A percentile compares a stretch with the other conserved stretches of the same genome.
These are phyloP conservation scores for Drechmeria coniospora DNA, from an alignment of 2,329 filamentous ascomycete species.

Conservation along the genomic window DNA sequence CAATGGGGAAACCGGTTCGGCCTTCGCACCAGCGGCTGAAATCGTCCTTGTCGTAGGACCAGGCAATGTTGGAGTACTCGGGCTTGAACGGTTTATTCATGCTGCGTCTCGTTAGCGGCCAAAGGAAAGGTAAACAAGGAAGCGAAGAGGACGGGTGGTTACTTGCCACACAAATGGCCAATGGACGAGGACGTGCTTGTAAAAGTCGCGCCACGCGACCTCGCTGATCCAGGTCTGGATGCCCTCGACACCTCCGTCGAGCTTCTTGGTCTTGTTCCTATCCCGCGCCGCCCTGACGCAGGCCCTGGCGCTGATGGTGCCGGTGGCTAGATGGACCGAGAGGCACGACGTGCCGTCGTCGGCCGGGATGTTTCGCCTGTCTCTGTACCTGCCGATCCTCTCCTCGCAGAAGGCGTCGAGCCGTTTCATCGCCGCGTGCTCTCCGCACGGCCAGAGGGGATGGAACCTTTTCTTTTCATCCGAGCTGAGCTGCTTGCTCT, in stretches of 20 bases:
- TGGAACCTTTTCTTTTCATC: constrained; percentile 43
- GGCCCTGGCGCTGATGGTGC: constrained; percentile 53
- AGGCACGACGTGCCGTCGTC: constrained; percentile 49
- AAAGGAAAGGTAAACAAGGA: neutral
- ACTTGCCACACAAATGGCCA: constrained; percentile 70
- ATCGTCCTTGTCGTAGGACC: constrained; percentile 57
- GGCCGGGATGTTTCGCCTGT: constrained; percentile 50
- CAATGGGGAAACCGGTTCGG: constrained; percentile 64
- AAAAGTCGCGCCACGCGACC: constrained; percentile 78
- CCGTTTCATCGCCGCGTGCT: constrained; percentile 51
- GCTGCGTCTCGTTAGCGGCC: constrained; percentile 8
- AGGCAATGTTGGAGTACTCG: constrained; percentile 67
- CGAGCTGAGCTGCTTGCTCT: constrained; percentile 42
- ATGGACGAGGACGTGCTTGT: constrained; percentile 68
- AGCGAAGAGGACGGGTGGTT: too few species aligned
- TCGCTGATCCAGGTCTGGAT: constrained; percentile 66
- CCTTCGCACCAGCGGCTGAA: constrained; percentile 65
- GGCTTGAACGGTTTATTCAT: constrained; percentile 59
- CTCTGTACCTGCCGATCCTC: constrained; percentile 44
- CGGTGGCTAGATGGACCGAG: constrained; percentile 56
- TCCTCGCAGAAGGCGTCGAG: constrained; percentile 53
- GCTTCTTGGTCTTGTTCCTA: constrained; percentile 44
- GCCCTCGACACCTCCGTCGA: constrained; percentile 51
- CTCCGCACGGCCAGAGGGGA: constrained; percentile 58
- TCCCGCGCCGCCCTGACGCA: constrained; percentile 48